phyloP scores from a whole-genome alignment of 805 yeast species.

The Saccharomycopsis lassenensis region DNA sequence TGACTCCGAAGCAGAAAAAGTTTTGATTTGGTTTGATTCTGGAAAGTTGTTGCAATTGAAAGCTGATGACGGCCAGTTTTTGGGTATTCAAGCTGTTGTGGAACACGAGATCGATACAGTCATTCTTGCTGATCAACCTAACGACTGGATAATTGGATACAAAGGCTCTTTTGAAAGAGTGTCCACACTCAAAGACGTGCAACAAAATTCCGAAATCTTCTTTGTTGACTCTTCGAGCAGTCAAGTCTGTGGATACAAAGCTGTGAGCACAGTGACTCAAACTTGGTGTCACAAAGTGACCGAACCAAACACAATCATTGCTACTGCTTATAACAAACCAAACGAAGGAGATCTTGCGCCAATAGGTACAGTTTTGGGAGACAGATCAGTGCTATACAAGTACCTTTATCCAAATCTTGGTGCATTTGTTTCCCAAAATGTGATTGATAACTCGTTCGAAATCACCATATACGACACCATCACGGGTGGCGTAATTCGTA shows the following conservation, averaged over 20 bases:
- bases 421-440: conserved; percentile 35
- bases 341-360: conserved; percentile 39
- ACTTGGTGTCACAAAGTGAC: too few species aligned
- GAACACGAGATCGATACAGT: conserved; percentile 1
- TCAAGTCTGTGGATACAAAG: too few species aligned
- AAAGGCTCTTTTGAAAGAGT: too few species aligned
- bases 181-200: too few species aligned
- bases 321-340: conserved; percentile 32
- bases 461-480: conserved; percentile 54
- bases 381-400: conserved; percentile 71
- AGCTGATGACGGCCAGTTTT: conserved; percentile 10
- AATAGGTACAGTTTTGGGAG: conserved; percentile 57
- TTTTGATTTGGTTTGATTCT: conserved; percentile 20
- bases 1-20: conserved; percentile 19
- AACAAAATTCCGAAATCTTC: too few species aligned
- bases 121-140: conserved; percentile 3
- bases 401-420: conserved; percentile 64
- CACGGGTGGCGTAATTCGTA: conserved; percentile 52
- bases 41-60: conserved; percentile 23
- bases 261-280: too few species aligned
- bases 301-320: too few species aligned
- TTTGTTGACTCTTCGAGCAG: too few species aligned
- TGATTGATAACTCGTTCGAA: conserved; percentile 25
- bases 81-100: not conserved
- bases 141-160: too few species aligned